Evolutionary conservation across 495 filamentous ascomycete species (phyloP).

Genomic region (Penicillium manginii): DNA sequence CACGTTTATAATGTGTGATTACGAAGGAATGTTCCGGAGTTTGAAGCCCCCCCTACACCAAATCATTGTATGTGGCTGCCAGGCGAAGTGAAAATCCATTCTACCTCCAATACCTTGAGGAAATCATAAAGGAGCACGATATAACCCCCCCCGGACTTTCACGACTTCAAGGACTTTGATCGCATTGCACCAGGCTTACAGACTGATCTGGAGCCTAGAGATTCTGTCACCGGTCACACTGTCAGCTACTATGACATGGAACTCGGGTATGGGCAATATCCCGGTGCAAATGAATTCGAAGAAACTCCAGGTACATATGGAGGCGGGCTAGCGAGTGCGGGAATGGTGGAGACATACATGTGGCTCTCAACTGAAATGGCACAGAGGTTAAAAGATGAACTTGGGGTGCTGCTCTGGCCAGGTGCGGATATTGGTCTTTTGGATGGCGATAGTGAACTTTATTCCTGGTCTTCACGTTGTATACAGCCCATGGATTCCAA

Average conservation of each 20-base stretch:
- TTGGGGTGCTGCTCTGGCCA: constrained; percentile 1
- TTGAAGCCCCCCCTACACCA: constrained; percentile 20
- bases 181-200: constrained; percentile 16
- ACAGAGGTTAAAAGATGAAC: constrained; percentile 22
- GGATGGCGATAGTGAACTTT: constrained; percentile 19
- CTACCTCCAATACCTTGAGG: constrained; percentile 23
- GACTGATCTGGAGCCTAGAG: constrained; percentile 25
- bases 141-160: constrained; percentile 12
- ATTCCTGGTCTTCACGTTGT: constrained; percentile 10
- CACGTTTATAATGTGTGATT: constrained; percentile 21
- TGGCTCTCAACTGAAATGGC: constrained; percentile 23
- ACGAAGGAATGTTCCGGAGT: constrained; percentile 11
- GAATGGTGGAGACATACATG: constrained; percentile 24
- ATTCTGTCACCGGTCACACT: constrained; percentile 8
- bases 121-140: constrained; percentile 16
- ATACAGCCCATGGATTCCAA: constrained; percentile 19
- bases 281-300: no score
- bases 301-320: no score
- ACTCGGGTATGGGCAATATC: no score
- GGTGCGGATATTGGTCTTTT: constrained; percentile 20
- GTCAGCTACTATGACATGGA: constrained; percentile 18
- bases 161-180: constrained; percentile 16
- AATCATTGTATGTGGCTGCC: constrained; percentile 21
- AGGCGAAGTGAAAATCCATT: constrained; percentile 19
- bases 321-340: constrained; percentile 9